A percentile compares a stretch with the other conserved stretches of the same genome.
These are phyloP conservation scores for Phragmites australis DNA, from an alignment of 176 grass and related monocot species.

Conservation along the genomic window DNA sequence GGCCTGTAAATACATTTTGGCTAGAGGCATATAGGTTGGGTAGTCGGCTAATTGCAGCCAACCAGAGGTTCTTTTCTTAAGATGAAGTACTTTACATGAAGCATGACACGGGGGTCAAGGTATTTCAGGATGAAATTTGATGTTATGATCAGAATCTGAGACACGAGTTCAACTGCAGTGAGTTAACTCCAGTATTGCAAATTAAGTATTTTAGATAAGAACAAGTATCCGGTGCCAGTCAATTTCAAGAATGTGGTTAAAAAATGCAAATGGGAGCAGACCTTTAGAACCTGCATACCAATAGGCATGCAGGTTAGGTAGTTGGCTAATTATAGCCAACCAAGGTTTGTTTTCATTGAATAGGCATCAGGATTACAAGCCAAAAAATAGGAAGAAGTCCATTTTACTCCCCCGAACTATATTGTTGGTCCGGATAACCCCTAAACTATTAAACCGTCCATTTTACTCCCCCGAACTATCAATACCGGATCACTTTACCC, in stretches of 20 bases:
- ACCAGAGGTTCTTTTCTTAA: not conserved
- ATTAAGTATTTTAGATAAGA: conserved; percentile 6
- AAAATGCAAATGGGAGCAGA: conserved; percentile 5
- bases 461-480: too few relatives aligned
- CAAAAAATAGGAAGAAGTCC: too few relatives aligned
- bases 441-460: too few relatives aligned
- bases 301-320: too few relatives aligned
- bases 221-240: not conserved
- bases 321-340: too few relatives aligned
- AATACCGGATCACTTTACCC: too few relatives aligned
- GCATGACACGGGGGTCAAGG: not conserved
- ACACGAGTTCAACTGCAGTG: too few relatives aligned
- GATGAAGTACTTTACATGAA: not conserved
- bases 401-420: too few relatives aligned
- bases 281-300: too few relatives aligned
- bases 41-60: not conserved
- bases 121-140: not conserved
- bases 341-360: not conserved
- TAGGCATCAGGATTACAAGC: not conserved
- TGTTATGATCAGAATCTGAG: not conserved
- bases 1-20: not conserved
- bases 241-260: not conserved
- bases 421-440: too few relatives aligned
- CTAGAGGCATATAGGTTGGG: not conserved
- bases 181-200: not conserved